Base-by-base conservation (phyloP, 495 filamentous ascomycete genomes). In the Symbiotaphrina buchneri region DNA sequence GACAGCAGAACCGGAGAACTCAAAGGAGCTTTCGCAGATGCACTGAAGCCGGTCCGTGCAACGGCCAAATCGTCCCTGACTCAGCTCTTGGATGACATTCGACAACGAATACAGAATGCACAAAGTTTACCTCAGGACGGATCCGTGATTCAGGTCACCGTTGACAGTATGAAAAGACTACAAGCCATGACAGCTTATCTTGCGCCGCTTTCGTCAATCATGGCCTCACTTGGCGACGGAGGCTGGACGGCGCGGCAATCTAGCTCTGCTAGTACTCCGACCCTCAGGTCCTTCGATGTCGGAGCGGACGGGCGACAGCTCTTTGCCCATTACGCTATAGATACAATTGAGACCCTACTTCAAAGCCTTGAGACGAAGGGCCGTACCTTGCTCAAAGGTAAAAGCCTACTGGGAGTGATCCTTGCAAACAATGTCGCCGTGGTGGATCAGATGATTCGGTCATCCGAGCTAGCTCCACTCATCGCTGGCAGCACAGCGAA, bases 151-250 rank as follows among this genome's bases (percentile, higher is more conserved):
- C 72, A 83, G 10, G 54, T 90, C 19, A 76, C 84, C 1, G 58
- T 67, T 2, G 80, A 92, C 39, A 77, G 74, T 21, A 87, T 99
- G 77, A 74, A 66, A 31, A 69, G 85, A 16, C 58, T 99, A 17
- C 68, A 81, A 38, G 76, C 74, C 15, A 70, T 99, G 64, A 75
- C 83, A 10, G 69, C 73, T 27, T 95, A 91, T 54, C 66, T 84
- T 3, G 63, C 68, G n/a, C 78, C 85, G 6, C 63, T 95, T 11
- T 76, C 76, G 14, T 82, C 79, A 35, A 77, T 99, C 39, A 66
- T 95, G 58, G 71, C 85, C 10, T 87, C 82, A 2, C 54, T 99
- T 3, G 87, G 87, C 13, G 83, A 93, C 44, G 80, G 83, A 4
- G 87, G 87, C 31, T 99, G 87, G 87, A 31, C 27, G 10, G n/a